phyloP scores from a whole-genome alignment of 2,329 filamentous ascomycete genomes.

The Grosmannia huntii region DNA sequence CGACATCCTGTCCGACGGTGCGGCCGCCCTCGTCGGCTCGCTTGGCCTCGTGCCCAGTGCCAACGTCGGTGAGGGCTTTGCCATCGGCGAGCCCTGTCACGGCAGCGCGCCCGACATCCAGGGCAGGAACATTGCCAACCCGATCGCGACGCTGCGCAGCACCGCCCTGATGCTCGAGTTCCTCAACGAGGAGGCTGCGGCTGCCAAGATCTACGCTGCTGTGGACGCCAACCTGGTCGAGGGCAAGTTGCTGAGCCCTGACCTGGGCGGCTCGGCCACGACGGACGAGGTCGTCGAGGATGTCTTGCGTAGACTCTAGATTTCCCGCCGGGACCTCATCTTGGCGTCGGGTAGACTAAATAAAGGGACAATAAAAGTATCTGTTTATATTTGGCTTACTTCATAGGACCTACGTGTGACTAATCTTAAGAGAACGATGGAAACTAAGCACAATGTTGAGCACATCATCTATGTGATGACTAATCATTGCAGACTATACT shows the following conservation, averaged over 20 bases:
- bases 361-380: neutral
- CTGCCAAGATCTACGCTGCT: constrained; percentile 78
- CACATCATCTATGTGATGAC: no score
- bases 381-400: neutral
- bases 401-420: no score
- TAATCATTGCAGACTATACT: no score
- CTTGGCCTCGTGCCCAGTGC: constrained; percentile 87
- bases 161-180: constrained; percentile 96
- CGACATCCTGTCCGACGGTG: constrained; percentile 90
- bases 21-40: constrained; percentile 83
- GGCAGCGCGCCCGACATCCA: constrained; percentile 92
- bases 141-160: constrained; percentile 85
- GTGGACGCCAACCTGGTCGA: constrained; percentile 85
- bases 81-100: constrained; percentile 96
- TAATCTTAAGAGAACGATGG: no score
- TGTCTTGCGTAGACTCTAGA: constrained; percentile 68
- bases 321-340: neutral
- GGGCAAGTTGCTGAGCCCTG: constrained; percentile 70
- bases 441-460: no score
- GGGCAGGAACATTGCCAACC: constrained; percentile 87
- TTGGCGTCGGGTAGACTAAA: neutral
- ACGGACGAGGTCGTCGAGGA: constrained; percentile 82
- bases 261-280: constrained; percentile 75
- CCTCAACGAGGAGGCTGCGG: constrained; percentile 72
- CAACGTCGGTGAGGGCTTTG: constrained; percentile 88